A percentile compares a stretch with the other conserved stretches of the same genome.
These are phyloP conservation scores for Pythium rishiriense DNA, from an alignment of 352 stramenopile species.

Conservation along the genomic window DNA sequence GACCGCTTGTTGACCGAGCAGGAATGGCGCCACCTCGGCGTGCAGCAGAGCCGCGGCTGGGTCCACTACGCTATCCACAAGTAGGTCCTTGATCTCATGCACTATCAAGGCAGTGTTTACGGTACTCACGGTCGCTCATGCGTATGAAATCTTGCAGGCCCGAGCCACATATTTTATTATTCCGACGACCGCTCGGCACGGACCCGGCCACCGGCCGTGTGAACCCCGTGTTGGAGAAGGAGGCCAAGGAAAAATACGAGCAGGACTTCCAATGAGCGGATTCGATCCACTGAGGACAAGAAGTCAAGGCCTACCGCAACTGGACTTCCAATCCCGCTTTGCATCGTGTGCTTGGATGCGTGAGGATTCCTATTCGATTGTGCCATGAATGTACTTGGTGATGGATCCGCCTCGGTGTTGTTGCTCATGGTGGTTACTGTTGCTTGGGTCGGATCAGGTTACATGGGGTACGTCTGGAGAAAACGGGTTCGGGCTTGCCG, in stretches of 20 bases:
- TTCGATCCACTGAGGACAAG: neutral
- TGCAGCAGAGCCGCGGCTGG: constrained; percentile 98
- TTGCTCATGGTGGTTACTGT: neutral
- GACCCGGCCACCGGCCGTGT: constrained; percentile 95
- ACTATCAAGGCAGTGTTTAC: no score
- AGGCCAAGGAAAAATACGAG: constrained; percentile 97
- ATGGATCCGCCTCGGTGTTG: neutral
- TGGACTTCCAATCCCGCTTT: neutral
- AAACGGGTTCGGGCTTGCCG: no score
- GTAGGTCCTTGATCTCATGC: no score
- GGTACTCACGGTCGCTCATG: neutral
- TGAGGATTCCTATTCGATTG: neutral
- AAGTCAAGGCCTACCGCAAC: neutral
- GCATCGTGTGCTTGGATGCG: neutral
- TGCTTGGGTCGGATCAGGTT: neutral
- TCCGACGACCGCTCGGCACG: constrained; percentile 96
- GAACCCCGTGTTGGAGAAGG: constrained; percentile 91
- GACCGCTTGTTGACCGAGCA: constrained; percentile 95
- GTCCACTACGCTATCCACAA: constrained; percentile 99
- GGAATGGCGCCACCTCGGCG: constrained; percentile 97
- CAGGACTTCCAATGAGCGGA: constrained; percentile 65
- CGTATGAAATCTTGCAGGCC: constrained; percentile 55
- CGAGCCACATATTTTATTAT: constrained; percentile 99
- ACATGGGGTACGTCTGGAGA: neutral
- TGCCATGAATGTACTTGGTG: neutral